phyloP scores from a whole-genome alignment of 1,284 basidiomycete species.

The Wallemia ichthyophaga region DNA sequence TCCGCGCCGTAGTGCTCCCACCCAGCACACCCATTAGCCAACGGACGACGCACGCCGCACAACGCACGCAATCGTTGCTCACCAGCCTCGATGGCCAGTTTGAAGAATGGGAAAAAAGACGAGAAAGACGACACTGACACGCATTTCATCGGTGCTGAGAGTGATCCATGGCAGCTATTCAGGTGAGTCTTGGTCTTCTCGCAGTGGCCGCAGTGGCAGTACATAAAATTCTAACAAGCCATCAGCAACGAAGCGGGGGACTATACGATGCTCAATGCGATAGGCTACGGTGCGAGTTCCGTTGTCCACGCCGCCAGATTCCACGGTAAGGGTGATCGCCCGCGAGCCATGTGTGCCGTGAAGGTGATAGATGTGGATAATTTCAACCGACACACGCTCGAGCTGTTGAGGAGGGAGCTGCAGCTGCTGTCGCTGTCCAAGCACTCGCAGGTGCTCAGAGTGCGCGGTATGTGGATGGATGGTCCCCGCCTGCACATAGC shows the following conservation, averaged over 20 bases:
- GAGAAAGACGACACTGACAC: too few species aligned
- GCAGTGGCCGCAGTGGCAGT: too few species aligned
- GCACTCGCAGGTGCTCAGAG: conserved; percentile 64
- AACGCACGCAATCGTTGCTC: too few species aligned
- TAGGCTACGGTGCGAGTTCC: conserved; percentile 62
- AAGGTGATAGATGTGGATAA: conserved; percentile 65
- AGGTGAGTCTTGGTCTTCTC: too few species aligned
- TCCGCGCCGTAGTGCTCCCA: too few species aligned
- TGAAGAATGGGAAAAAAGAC: not conserved
- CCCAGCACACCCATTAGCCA: too few species aligned
- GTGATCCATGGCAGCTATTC: not conserved
- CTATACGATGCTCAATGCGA: conserved; percentile 37
- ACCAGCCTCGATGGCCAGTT: not conserved
- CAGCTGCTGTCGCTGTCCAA: conserved; percentile 78
- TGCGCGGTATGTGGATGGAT: conserved; percentile 59
- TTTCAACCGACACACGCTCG: conserved; percentile 32
- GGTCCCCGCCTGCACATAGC: conserved; percentile 60
- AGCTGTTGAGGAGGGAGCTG: conserved; percentile 47
- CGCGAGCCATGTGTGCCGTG: conserved; percentile 32
- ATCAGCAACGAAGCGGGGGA: conserved; percentile 32
- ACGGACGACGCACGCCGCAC: too few species aligned
- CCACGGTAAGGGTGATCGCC: conserved; percentile 16
- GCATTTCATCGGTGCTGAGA: not conserved
- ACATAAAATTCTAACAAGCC: conserved; percentile 7
- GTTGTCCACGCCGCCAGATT: conserved; percentile 50